These are phyloP conservation scores for Dioscorea zingiberensis DNA, from an alignment of 106 monocot genomes.

Conservation along the genomic window DNA sequence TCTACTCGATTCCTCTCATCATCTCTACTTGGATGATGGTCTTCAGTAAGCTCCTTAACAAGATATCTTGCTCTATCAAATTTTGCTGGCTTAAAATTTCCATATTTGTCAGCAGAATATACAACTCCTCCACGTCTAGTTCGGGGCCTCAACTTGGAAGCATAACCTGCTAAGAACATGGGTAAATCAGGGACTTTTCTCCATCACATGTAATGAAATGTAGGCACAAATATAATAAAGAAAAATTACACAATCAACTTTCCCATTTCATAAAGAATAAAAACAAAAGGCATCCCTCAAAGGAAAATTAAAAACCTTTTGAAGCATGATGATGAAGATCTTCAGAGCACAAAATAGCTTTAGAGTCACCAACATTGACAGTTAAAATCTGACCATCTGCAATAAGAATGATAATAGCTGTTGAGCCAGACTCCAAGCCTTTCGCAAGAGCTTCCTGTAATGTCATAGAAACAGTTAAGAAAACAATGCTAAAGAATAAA, in stretches of 20 bases:
- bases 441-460: slow-evolving; percentile 69
- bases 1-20: slow-evolving; percentile 81
- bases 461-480: not conserved
- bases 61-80: slow-evolving; percentile 22
- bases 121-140: slow-evolving; percentile 16
- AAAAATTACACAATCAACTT: not conserved
- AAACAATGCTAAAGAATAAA: not conserved
- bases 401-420: slow-evolving; percentile 75
- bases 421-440: slow-evolving; percentile 65
- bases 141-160: slow-evolving; percentile 24
- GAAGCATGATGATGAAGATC: slow-evolving; percentile 12
- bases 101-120: slow-evolving; percentile 15
- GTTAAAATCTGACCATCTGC: slow-evolving; percentile 65
- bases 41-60: slow-evolving; percentile 81
- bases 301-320: slow-evolving; percentile 26
- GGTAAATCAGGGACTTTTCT: not conserved
- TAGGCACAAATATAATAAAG: not conserved
- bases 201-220: not conserved
- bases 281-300: not conserved
- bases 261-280: not conserved
- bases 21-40: slow-evolving; percentile 83
- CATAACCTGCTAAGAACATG: slow-evolving; percentile 15
- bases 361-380: slow-evolving; percentile 87
- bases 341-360: slow-evolving; percentile 77
- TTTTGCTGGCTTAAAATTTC: slow-evolving; percentile 21